Evolutionary conservation across 164 flowering plant species (phyloP).

Genomic region (Magnolia changhungtana): DNA sequence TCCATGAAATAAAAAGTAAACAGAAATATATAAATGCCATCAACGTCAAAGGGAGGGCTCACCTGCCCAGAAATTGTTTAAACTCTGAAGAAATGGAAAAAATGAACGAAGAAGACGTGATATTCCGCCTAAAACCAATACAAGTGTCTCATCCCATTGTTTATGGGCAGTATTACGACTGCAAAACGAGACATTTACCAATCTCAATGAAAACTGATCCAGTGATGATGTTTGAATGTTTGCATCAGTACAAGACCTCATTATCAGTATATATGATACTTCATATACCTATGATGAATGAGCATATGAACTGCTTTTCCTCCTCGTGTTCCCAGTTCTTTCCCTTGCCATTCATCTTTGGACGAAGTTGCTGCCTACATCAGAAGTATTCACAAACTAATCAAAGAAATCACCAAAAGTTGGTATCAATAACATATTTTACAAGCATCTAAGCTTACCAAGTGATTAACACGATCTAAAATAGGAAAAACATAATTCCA

Average conservation of each 20-base stretch:
- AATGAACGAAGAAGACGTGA: constrained; percentile 87
- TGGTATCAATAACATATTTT: background rate
- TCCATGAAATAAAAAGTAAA: background rate
- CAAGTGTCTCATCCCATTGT: constrained; percentile 99
- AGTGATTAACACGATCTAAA: constrained; percentile 70
- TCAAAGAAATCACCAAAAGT: background rate
- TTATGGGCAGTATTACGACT: constrained; percentile 98
- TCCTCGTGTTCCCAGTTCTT: constrained; percentile 90
- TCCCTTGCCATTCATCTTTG: constrained; percentile 98
- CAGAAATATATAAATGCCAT: constrained; percentile 5
- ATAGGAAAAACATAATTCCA: constrained; percentile 92
- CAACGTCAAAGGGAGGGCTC: constrained; percentile 16
- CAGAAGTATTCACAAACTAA: constrained; percentile 6
- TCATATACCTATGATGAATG: constrained; percentile 86
- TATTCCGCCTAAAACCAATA: constrained; percentile 85
- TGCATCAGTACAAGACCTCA: background rate
- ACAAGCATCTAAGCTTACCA: constrained; percentile 48
- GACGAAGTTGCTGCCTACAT: constrained; percentile 89
- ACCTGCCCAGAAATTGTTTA: constrained; percentile 84
- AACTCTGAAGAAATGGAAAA: constrained; percentile 65
- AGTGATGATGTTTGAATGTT: background rate
- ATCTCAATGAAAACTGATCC: background rate
- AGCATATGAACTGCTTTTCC: constrained; percentile 99
- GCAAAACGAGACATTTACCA: constrained; percentile 19
- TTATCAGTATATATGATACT: background rate